Percentiles rank a stretch among this genome's conserved stretches.
Conservation (phyloP, 768 basidiomycete species). For the Pleurotus giganteus region DNA sequence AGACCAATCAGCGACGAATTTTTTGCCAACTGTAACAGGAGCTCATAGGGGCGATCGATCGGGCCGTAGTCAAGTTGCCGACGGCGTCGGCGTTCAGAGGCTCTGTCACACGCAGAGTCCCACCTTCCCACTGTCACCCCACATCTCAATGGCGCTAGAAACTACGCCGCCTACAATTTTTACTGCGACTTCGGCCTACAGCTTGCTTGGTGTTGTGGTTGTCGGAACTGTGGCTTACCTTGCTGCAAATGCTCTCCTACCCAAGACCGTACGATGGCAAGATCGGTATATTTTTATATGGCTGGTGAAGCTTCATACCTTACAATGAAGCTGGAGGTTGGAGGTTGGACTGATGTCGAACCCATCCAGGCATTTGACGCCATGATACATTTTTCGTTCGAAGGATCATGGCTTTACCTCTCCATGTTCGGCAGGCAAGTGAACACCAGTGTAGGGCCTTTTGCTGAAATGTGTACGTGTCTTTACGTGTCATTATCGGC, state of each 20-base stretch:
- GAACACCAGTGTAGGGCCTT: conserved; percentile 61
- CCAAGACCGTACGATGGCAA: conserved; percentile 60
- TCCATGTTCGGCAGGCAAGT: conserved; percentile 75
- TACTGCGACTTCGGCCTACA: conserved; percentile 60
- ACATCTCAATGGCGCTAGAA: neutral
- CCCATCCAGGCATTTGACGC: conserved; percentile 70
- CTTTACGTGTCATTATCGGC: neutral
- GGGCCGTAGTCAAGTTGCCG: too few species aligned
- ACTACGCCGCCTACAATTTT: conserved; percentile 31
- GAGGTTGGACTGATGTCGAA: neutral
- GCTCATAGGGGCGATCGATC: too few species aligned
- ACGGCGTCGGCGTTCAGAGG: too few species aligned
- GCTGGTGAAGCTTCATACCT: conserved; percentile 48
- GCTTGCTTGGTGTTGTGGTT: conserved; percentile 56
- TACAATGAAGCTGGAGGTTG: neutral
- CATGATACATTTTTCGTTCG: conserved; percentile 74
- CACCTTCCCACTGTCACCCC: neutral
- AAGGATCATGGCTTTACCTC: conserved; percentile 78
- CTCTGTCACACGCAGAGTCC: too few species aligned
- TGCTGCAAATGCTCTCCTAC: conserved; percentile 56
- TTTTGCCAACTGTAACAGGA: too few species aligned
- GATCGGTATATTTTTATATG: conserved; percentile 76
- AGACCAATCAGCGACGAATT: too few species aligned
- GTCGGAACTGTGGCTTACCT: conserved; percentile 50
- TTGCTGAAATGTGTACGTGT: conserved; percentile 74